These are phyloP conservation scores for Pezicula neosporulosa DNA, from an alignment of 2,329 filamentous ascomycete genomes.

Conservation along the genomic window DNA sequence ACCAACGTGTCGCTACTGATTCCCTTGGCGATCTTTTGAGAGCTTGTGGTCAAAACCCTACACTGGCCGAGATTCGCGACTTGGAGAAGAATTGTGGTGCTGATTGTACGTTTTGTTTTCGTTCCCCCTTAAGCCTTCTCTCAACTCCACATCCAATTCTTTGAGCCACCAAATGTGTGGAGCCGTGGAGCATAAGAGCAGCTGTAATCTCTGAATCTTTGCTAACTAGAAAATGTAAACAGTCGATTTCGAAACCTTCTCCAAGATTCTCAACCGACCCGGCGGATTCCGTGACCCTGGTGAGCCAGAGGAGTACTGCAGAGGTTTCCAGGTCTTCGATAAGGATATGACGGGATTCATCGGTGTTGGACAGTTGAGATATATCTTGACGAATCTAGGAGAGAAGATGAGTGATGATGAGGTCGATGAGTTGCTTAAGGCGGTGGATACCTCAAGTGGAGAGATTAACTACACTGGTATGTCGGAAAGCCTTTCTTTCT, in stretches of 20 bases:
- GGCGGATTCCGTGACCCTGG: constrained; percentile 98
- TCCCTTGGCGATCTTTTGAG: constrained; percentile 90
- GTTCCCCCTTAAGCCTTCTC: constrained; percentile 1
- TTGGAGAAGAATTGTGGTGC: constrained; percentile 85
- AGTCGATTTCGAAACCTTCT: constrained; percentile 99
- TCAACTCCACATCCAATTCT: background rate
- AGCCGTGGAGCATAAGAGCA: background rate
- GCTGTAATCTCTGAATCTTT: background rate
- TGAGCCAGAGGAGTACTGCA: constrained; percentile 97
- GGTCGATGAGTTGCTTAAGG: constrained; percentile 97
- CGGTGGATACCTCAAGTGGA: constrained; percentile 90
- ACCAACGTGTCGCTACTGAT: constrained; percentile 82
- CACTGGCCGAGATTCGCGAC: constrained; percentile 85
- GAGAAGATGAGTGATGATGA: constrained; percentile 99
- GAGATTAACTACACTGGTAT: constrained; percentile 97
- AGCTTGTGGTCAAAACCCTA: constrained; percentile 97
- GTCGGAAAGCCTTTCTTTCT: constrained; percentile 25
- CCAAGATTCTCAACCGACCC: constrained; percentile 93
- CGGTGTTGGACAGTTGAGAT: constrained; percentile 94
- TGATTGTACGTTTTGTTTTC: constrained; percentile 69
- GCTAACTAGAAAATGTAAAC: background rate
- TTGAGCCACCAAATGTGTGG: too few relatives aligned
- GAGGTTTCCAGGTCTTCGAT: constrained; percentile 98
- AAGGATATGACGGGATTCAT: constrained; percentile 99
- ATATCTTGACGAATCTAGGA: constrained; percentile 94